Base-by-base conservation (phyloP, 169 alveolate genomes). In the Plasmodium blacklocki region DNA sequence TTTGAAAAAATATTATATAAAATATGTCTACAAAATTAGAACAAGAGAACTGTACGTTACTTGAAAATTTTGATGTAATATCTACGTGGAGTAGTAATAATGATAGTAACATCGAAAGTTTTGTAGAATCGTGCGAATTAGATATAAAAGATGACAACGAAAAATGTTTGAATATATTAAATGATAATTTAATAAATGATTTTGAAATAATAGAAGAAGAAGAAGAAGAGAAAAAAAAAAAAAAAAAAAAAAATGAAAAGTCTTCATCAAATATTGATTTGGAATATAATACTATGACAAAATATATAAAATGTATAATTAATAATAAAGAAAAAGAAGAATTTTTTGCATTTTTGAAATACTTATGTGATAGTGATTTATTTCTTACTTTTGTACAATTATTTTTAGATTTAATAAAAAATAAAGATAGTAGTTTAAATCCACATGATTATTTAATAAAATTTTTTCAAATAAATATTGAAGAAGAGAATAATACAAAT, bases 401-500 rank as follows among this genome's bases (percentile, higher is more conserved):
- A 52, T 83, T 83, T 54, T 26, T 70, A 54, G 15, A 83, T 39
- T 45, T 83, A 73, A 56, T 83, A 58, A 71, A 73, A 29, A 83
- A 83, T 66, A 83, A 73, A 56, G 63, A 58, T 2, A 68, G 47
- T 9, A 73, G 56, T 26, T 39, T 49, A 49, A 83, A 70, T 29
- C 91, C 91, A 26, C 71, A 83, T 63, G 70, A 83, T 11, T 83
- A 83, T 62, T 63, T 83, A 49, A 59, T 70, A 43, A 83, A 70
- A 15, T 83, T n/a, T 64, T 70, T 70, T 50, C 45, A 73, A 32
- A 9, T 29, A 59, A 56, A 59, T 29, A 11, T 39, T 7, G 15
- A 39, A 15, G 50, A 49, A 15, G 19, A 26, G 23, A 23, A 11
- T 58, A 72, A 68, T 39, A 19, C 43, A 50, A 60, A 56, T 78